These are phyloP conservation scores for Coprinopsis marcescibilis DNA, from an alignment of 768 basidiomycete genomes.

Conservation along the genomic window DNA sequence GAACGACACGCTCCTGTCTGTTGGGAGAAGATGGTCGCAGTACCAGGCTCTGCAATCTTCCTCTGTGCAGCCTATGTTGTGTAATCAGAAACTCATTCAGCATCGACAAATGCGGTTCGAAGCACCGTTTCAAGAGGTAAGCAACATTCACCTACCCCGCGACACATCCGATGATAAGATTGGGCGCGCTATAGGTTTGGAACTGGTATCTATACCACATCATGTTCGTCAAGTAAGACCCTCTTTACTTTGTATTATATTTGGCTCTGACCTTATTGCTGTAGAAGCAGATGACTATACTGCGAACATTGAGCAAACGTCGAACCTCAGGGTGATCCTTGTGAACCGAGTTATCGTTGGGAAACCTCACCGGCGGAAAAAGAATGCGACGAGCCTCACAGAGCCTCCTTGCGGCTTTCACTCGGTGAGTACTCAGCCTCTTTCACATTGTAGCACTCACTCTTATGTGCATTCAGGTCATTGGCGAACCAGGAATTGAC, in stretches of 20 bases:
- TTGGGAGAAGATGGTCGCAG: constrained; percentile 48
- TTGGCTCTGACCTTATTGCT: constrained; percentile 4
- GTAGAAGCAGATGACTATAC: constrained; percentile 66
- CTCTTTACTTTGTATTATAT: neutral
- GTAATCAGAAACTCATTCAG: constrained; percentile 58
- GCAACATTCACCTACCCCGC: neutral
- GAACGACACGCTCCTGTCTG: constrained; percentile 54
- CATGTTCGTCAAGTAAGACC: constrained; percentile 58
- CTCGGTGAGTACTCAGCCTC: constrained; percentile 34
- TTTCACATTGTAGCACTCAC: neutral
- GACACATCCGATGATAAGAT: neutral
- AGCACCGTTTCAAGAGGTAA: constrained; percentile 11
- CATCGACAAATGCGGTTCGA: constrained; percentile 47
- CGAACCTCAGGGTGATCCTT: constrained; percentile 44
- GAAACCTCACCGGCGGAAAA: constrained; percentile 42
- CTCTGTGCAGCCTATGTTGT: constrained; percentile 50
- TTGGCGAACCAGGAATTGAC: constrained; percentile 58
- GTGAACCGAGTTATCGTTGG: constrained; percentile 63
- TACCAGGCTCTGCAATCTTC: constrained; percentile 41
- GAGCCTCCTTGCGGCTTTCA: constrained; percentile 54
- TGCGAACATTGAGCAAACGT: constrained; percentile 33
- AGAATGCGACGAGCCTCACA: constrained; percentile 42
- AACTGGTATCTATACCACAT: constrained; percentile 61
- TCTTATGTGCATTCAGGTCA: constrained; percentile 31
- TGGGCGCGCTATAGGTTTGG: constrained; percentile 42